Evolutionary conservation across 305 asterid species (phyloP).

Genomic region (Rubia tinctorum): DNA sequence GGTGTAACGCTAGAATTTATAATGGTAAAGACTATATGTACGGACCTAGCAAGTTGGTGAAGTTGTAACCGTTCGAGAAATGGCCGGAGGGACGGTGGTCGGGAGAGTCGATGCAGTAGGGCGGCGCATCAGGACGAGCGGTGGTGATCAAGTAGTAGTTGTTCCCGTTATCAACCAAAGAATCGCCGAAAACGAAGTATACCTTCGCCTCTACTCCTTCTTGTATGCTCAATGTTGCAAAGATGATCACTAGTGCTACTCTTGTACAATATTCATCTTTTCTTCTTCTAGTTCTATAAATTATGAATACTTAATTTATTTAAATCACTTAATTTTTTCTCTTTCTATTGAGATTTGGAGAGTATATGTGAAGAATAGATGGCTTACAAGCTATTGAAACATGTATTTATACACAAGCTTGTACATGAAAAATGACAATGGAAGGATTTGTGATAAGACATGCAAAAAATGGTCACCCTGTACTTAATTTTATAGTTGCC

Average conservation of each 20-base stretch:
- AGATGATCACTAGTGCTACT: not conserved
- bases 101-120: constrained; percentile 16
- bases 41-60: constrained; percentile 14
- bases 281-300: not conserved
- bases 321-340: too few relatives aligned
- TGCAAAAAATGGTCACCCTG: constrained; percentile 4
- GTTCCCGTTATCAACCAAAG: constrained; percentile 17
- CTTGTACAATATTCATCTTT: not conserved
- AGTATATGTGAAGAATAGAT: not conserved
- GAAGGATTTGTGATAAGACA: not conserved
- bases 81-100: not conserved
- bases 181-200: constrained; percentile 12
- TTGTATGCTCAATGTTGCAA: not conserved
- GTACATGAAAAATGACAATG: not conserved
- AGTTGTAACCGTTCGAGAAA: constrained; percentile 14
- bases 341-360: too few relatives aligned
- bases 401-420: not conserved
- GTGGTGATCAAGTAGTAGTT: constrained; percentile 8
- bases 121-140: constrained; percentile 13
- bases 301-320: not conserved
- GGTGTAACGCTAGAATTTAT: too few relatives aligned
- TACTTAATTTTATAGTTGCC: constrained; percentile 15
- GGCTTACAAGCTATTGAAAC: not conserved
- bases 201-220: constrained; percentile 5
- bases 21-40: not conserved